Base-by-base conservation (phyloP, 805 yeast genomes). In the Saitoella complicata region DNA sequence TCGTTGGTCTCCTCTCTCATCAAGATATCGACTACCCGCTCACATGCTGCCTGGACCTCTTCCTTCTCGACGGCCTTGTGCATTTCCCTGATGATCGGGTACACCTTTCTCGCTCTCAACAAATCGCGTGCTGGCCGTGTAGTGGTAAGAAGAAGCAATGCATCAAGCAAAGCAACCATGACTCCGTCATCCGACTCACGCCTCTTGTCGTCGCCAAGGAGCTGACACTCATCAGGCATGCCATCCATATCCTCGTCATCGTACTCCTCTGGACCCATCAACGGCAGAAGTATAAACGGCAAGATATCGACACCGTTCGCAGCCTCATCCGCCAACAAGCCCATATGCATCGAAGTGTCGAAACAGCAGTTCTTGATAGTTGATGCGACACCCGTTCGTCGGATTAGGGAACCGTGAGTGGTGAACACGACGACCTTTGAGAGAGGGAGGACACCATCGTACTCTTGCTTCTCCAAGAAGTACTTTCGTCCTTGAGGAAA, bases 301-400 rank as follows among this genome's bases (percentile, higher is more conserved):
- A 91, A 68, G 36, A 88, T 54, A 53, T 87, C 84, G 46, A 84
- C 76, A 7, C 38, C 31, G 21, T 21, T 21, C 4, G 21, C 21
- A 6, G 68, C 62, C 35, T 70, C 75, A 54, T 81, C 80, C 4
- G 65, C 67, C 37, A 85, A 59, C 39, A 88, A 65, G 29, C 58
- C 60, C 53, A 63, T 62, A 58, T 88, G 97, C 34, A 73, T 61
- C 37, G 76, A 73, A 1, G 82, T 67, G 57, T 87, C 95, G 56
- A 88, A 88, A 42, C 88, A 65, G 0, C 88, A 73, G 62, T 88
- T 88, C 32, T 91, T 88, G 53, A 91, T 82, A 1, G 95, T 81
- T 5, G 94, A 80, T 1, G 94, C 93, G 36, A 84, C 87, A 56
- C 95, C 96, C 58, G 81, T 87, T 62, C 97, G 73, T 64, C 97